Evolutionary conservation across 2,329 filamentous ascomycete species (phyloP), one percentile per base, ranked within the genome.

Genomic region (Colletotrichum melonis): DNA sequence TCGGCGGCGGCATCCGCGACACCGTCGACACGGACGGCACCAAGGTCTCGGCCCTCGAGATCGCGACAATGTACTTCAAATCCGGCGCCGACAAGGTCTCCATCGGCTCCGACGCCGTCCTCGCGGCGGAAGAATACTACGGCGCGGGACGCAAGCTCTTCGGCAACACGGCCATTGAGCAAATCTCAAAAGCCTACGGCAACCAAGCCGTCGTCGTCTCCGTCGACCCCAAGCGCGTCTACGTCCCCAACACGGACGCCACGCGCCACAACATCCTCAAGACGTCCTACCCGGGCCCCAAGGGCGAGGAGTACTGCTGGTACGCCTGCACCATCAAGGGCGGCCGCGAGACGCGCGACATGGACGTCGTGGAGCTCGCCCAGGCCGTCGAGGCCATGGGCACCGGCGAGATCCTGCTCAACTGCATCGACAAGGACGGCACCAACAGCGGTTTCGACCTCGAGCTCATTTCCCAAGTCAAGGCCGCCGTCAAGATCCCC

Each of bases 251-350:
- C 52, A 84, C 88, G 28, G 90, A 92, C 63, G 95, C 94, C 67
- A 88, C 89, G 1, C 92, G 94, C 79, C 93, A 97, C 83, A 84
- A 86, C 82, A 94, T 92, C 16, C 86, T 98, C 79, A 86, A 88
- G 79, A 98, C 96, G 0, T 81, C 84, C 0, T 89, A 86, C 74
- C 91, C 91, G 0, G 95, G 95, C 9, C 92, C 94, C 26, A 88
- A 89, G 56, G 95, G 95, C 32, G 94, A 98, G 82, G 85, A 87
- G 65, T 93, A 91, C 83, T 98, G 95, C 86, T 99, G 96, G 96
- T 99, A 98, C 82, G 95, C 97, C 71, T 98, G 97, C 85, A 99
- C 97, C 7, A 95, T 97, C 85, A 97, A 96, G 85, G 97, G 97
- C 59, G 97, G 97, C 7, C 92, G 97, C 74, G 96, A 98, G 85